phyloP scores from a whole-genome alignment of 345 rosid genomes.

The Citrus australasica region DNA sequence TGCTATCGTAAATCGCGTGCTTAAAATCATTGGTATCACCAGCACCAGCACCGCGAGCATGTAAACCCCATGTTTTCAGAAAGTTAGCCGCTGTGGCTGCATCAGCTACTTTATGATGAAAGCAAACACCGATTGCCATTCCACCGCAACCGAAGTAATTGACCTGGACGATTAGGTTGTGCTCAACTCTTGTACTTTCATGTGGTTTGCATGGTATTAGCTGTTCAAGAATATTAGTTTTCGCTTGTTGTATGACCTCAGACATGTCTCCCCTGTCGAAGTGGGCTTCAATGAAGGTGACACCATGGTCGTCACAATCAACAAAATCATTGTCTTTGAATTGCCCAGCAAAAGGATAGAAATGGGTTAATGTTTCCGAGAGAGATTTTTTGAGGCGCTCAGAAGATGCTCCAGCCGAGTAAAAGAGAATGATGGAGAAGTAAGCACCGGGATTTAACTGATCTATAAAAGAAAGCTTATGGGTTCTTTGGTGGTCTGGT shows the following conservation, averaged over 20 bases:
- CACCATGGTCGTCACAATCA: conserved; percentile 29
- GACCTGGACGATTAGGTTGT: conserved; percentile 15
- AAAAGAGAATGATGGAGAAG: conserved; percentile 27
- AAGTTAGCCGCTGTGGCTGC: conserved; percentile 16
- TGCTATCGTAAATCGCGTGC: conserved; percentile 17
- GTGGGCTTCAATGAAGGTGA: conserved; percentile 11
- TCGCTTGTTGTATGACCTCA: neutral
- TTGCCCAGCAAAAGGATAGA: conserved; percentile 26
- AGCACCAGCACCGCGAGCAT: conserved; percentile 1
- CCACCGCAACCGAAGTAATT: conserved; percentile 32
- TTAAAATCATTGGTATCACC: too few relatives aligned
- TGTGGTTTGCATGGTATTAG: conserved; percentile 7
- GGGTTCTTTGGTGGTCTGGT: conserved; percentile 16
- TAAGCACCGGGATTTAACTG: conserved; percentile 14
- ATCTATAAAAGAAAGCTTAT: conserved; percentile 31
- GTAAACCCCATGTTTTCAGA: conserved; percentile 15
- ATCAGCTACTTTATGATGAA: conserved; percentile 22
- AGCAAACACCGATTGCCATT: conserved; percentile 15
- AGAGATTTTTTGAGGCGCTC: conserved; percentile 16
- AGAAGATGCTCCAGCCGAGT: neutral
- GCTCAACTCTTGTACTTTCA: neutral
- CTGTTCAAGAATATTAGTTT: neutral
- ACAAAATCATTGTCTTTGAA: conserved; percentile 4
- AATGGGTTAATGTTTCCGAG: conserved; percentile 8
- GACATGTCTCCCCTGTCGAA: neutral